Conservation (phyloP, 257 asterid species). For the Cynanchum wilfordii region DNA sequence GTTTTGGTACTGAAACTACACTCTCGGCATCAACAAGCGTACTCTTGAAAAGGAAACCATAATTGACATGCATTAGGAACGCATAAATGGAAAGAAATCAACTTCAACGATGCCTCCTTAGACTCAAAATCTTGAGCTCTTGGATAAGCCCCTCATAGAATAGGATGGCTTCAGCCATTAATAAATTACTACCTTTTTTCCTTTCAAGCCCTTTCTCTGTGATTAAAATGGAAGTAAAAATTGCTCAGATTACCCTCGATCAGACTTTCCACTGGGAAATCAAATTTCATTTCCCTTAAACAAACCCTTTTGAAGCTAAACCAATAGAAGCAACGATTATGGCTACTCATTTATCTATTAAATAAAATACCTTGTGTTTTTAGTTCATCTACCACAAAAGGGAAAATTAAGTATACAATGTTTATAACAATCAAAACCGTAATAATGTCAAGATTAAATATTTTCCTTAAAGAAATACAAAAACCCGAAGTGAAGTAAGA, state of each 20-base stretch:
- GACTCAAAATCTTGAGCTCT: background rate
- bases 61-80: background rate
- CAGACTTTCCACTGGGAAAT: background rate
- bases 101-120: background rate
- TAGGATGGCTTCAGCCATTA: background rate
- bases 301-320: background rate
- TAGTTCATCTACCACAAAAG: background rate
- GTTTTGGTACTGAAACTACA: background rate
- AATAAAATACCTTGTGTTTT: background rate
- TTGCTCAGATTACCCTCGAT: background rate
- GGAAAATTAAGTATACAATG: background rate
- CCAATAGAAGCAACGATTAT: background rate
- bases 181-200: background rate
- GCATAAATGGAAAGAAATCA: background rate
- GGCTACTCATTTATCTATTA: background rate
- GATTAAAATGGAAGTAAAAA: background rate
- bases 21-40: background rate
- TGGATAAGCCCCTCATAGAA: background rate
- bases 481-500: background rate
- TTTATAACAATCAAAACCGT: background rate
- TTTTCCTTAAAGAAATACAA: background rate
- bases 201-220: background rate
- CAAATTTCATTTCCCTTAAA: background rate
- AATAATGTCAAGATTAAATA: background rate
- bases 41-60: background rate